A percentile compares a stretch with the other conserved stretches of the same genome.
phyloP scores from a whole-genome alignment of 208 protist species.

The Zelonia costaricensis region DNA sequence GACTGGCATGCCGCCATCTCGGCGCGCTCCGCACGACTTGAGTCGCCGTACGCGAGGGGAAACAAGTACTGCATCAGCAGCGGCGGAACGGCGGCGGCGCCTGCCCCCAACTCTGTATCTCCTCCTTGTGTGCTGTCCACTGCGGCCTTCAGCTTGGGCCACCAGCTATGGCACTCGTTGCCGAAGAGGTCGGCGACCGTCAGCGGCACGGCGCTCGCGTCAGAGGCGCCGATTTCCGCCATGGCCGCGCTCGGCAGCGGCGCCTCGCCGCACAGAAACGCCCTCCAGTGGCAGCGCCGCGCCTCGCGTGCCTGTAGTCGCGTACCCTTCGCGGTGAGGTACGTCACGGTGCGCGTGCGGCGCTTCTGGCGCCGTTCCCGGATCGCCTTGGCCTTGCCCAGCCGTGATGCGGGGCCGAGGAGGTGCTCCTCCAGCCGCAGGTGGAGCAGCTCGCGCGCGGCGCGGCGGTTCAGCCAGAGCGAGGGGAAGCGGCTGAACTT shows the following conservation, averaged over 20 bases:
- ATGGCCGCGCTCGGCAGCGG: conserved; percentile 19
- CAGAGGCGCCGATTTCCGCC: conserved; percentile 10
- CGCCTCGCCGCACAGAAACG: conserved; percentile 38
- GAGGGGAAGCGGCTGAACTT: conserved; percentile 89
- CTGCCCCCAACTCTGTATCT: no score
- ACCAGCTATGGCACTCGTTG: conserved; percentile 69
- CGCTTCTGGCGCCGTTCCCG: conserved; percentile 29
- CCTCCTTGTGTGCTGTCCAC: conserved; percentile 26
- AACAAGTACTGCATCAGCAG: conserved; percentile 42
- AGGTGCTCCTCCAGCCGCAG: conserved; percentile 74
- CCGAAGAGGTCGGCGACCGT: conserved; percentile 62
- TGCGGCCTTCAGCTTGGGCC: conserved; percentile 51
- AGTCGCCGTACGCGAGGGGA: conserved; percentile 17
- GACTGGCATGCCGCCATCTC: conserved; percentile 34
- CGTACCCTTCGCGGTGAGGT: conserved; percentile 36
- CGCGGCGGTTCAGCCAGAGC: conserved; percentile 80
- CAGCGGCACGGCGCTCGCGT: conserved; percentile 4
- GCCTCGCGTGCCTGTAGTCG: conserved; percentile 32
- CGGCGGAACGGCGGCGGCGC: no score
- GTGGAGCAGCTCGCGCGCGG: conserved; percentile 75
- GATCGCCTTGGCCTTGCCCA: conserved; percentile 33
- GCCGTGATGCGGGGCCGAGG: conserved; percentile 47
- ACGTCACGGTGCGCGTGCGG: conserved; percentile 19
- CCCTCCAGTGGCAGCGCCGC: conserved; percentile 41
- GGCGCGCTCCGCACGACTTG: conserved; percentile 5